Percentiles rank a stretch among this genome's conserved stretches.
Evolutionary conservation across 768 basidiomycete species (phyloP).

Genomic region (Xerocomellus chrysenteron): DNA sequence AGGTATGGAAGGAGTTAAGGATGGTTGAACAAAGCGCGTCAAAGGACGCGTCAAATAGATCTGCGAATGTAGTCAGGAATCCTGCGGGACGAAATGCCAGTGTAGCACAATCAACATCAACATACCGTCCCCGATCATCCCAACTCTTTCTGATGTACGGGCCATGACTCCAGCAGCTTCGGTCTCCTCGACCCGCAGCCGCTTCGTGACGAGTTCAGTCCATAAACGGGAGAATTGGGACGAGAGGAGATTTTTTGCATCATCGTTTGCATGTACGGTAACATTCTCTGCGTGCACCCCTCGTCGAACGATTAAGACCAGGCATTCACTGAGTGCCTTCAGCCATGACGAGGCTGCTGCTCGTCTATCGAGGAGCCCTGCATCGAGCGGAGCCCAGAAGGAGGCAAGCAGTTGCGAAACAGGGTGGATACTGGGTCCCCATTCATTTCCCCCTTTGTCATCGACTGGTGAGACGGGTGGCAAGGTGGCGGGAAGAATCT

Average conservation of each 20-base stretch:
- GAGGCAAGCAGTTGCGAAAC: constrained; percentile 62
- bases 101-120: constrained; percentile 21
- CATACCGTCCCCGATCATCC: constrained; percentile 43
- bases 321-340: constrained; percentile 68
- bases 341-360: constrained; percentile 54
- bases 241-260: constrained; percentile 35
- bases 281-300: constrained; percentile 2
- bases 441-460: not conserved
- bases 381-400: constrained; percentile 80
- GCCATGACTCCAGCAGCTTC: constrained; percentile 45
- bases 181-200: constrained; percentile 46
- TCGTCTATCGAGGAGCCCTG: constrained; percentile 25
- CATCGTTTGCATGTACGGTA: not conserved
- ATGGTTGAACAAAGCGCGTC: constrained; percentile 34
- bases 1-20: not conserved
- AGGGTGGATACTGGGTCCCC: constrained; percentile 15
- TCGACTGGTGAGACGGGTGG: constrained; percentile 4
- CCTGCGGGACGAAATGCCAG: constrained; percentile 27
- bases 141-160: constrained; percentile 43
- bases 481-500: constrained; percentile 24
- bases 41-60: constrained; percentile 54
- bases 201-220: constrained; percentile 43
- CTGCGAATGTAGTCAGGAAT: constrained; percentile 24
- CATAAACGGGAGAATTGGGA: constrained; percentile 49
- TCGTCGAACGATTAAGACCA: constrained; percentile 52